Base-by-base conservation (phyloP, 2,329 filamentous ascomycete species). In the Microsporum audouinii region DNA sequence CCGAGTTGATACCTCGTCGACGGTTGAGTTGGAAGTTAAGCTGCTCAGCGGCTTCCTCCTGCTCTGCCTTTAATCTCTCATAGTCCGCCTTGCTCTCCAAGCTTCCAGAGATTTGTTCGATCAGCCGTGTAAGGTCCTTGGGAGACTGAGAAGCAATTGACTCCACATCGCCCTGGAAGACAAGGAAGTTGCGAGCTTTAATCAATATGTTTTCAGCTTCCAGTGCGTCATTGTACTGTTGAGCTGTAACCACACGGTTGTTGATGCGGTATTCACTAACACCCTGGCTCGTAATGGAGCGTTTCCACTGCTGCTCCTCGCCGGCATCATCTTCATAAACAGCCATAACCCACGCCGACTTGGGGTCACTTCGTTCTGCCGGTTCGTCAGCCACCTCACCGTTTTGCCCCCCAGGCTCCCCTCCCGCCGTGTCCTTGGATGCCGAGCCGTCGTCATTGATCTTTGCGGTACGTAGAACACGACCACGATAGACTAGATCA, bases 141-240 rank as follows among this genome's bases (percentile, higher is more conserved):
- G 94, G 91, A 0, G 91, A 95, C 72, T 97, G 94, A 5, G 91
- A 91, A 1, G 94, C 95, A 70, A 99, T 96, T 29, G 91, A 89
- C 74, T 99, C 94, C 17, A 99, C 92, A 71, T 99, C 94, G 66
- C 94, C 95, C 74, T 99, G 94, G 73, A 99, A 99, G 39, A 99
- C 94, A 3, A 99, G 82, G 72, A 99, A 99, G 72, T 99, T 99
- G 66, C 94, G 85, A 38, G 94, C 94, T 75, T 96, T 97, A 79
- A 99, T 97, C 63, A 99, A 78, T 66, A 99, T 99, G 69, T 96
- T 96, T 73, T 99, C 92, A 23, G 85, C 80, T 73, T 99, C 94
- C 12, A 99, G 81, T 2, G 89, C 86, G 62, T 92, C 88, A 72
- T 97, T 97, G 79, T 99, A 99, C 71, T 94, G 87, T 69, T 89